Base-by-base conservation (phyloP, 345 rosid genomes). In the Salix suchowensis region DNA sequence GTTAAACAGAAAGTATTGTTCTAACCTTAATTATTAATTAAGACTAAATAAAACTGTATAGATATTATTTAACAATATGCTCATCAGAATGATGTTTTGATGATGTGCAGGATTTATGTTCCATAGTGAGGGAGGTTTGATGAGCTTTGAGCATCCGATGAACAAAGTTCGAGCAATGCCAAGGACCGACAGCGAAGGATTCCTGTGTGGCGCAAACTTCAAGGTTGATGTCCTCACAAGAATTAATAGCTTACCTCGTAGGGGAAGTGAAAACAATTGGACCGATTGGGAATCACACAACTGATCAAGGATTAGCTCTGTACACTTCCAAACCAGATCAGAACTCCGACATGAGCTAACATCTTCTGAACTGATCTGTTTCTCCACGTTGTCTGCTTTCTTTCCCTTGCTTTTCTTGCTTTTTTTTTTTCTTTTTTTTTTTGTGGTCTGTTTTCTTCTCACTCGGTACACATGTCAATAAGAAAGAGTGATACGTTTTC, bases 101-200 rank as follows among this genome's bases (percentile, higher is more conserved):
- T 50, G 66, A 5, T 30, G 26, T 6, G 62, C 70, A 78, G 84
- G 84, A 39, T 82, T 81, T 30, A 66, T 77, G 74, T 82, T 82
- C 76, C 81, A 81, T 30, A 81, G 84, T 54, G 80, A 76, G 6
- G 85, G 85, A 12, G 86, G 89, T 4, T 78, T 88, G 24, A 78
- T 74, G 81, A 88, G 89, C 85, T 84, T 85, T 68, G 88, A 78
- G 74, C 88, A 86, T 80, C 88, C 89, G 14, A 80, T 88, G 75
- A 50, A 86, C 77, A 86, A 85, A 76, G 82, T 86, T 16, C 79
- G 81, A 69, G 86, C 87, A 30, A 74, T 86, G 78, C 70, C 80
- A 9, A 79, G 78, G 12, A 79, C 77, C 54, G 89, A 85, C 19
- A 84, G 84, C 6, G 83, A 80, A 68, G 85, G 89, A 16, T 58